Evolutionary conservation across 768 basidiomycete species (phyloP).

Genomic region (Pleurotus tuoliensis): DNA sequence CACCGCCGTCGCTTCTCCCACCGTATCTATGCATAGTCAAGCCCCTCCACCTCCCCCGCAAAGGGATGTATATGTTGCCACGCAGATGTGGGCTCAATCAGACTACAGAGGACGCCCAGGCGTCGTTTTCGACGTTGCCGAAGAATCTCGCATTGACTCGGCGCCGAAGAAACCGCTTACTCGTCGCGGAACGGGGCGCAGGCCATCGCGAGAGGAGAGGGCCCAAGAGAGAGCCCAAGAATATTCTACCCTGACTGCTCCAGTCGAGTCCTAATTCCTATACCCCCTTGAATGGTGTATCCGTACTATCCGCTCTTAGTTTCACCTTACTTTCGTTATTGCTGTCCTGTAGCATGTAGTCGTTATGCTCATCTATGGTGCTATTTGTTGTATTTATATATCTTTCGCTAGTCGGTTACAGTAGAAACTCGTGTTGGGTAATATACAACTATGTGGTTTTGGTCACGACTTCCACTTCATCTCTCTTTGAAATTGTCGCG

Average conservation of each 20-base stretch:
- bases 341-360: neutral
- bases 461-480: no score
- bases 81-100: slow-evolving; percentile 59
- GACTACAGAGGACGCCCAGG: slow-evolving; percentile 51
- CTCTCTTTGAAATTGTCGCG: no score
- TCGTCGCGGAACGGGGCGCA: slow-evolving; percentile 2
- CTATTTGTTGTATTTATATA: slow-evolving; percentile 2
- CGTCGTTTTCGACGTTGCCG: slow-evolving; percentile 60
- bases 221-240: neutral
- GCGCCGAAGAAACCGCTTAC: slow-evolving; percentile 20
- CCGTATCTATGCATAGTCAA: slow-evolving; percentile 63
- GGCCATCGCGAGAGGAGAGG: neutral
- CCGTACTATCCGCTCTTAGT: neutral
- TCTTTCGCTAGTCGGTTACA: neutral
- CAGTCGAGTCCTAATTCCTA: neutral
- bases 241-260: neutral
- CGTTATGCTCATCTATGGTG: neutral
- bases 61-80: slow-evolving; percentile 61
- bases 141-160: slow-evolving; percentile 41
- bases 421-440: no score
- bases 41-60: slow-evolving; percentile 49
- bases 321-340: neutral
- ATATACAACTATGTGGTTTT: no score
- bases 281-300: slow-evolving; percentile 1
- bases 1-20: slow-evolving; percentile 73